Base-by-base conservation (phyloP, 805 yeast genomes). In the Candida michaelii region DNA sequence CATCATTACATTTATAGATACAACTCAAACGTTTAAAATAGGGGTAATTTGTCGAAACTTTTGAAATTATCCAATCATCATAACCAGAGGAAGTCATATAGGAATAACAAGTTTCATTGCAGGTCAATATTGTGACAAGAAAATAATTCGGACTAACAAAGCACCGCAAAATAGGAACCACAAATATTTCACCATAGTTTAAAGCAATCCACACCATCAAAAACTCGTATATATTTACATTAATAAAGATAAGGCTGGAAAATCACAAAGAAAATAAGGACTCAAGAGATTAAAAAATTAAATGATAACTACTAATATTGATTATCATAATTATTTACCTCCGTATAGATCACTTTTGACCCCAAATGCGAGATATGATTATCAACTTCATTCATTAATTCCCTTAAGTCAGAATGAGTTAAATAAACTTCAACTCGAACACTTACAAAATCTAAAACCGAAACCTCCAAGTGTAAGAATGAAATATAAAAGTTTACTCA, bases 301-400 rank as follows among this genome's bases (percentile, higher is more conserved):
- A 13, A 11, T 27, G 13, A 30, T 34, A 29, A 24, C 23, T 10
- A 12, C 29, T 14, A 36, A 36, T 18, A 27, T 53, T 16, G 66
- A 62, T 38, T 48, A 56, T 51, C 55, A 51, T 51, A 16, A 54
- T 15, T 65, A 69, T 52, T 59, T 76, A 18, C 80, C 80, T 6
- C 76, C 82, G 1, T 78, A 78, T 54, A 63, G 82, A 32, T 76
- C 81, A 4, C 62, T 78, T 19, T 56, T 78, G 19, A 69, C 66
- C 31, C 82, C 82, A 1, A 62, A 60, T 38, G 70, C 71, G 9
- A 61, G 69, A 15, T 78, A 76, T 52, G 83, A 78, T 53, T 78
- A 78, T 55, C 59, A 63, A 38, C 67, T 74, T 4, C 80, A 73
- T 47, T 55, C 65, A 32, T 63, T 73, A 14, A 56, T 69, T 16